Conservation (phyloP, 1,284 basidiomycete genomes). For the Ceratobasidium sp. region DNA sequence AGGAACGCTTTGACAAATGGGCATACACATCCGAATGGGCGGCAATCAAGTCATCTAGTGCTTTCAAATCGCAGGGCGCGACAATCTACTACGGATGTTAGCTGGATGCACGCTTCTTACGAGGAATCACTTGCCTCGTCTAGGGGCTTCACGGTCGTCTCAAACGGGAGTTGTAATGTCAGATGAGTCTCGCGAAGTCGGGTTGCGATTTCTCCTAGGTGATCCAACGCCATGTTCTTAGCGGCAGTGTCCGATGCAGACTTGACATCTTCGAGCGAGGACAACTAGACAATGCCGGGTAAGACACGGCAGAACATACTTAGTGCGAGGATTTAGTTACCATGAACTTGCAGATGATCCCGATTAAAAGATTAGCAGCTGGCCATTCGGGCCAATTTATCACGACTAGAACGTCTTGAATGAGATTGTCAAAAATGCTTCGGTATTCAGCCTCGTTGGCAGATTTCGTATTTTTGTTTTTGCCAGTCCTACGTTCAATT, state of each 20-base stretch:
- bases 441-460: constrained; percentile 92
- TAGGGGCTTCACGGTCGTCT: constrained; percentile 59
- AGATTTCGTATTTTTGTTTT: constrained; percentile 85
- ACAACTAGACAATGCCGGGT: constrained; percentile 61
- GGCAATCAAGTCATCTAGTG: constrained; percentile 66
- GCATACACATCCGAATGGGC: constrained; percentile 71
- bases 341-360: constrained; percentile 83
- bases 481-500: constrained; percentile 67
- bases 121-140: constrained; percentile 67
- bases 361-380: constrained; percentile 82
- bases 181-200: constrained; percentile 71
- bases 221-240: constrained; percentile 90
- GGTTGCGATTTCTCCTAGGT: constrained; percentile 91
- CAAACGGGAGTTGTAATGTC: constrained; percentile 55
- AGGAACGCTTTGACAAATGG: constrained; percentile 72
- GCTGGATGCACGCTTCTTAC: not conserved
- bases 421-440: constrained; percentile 87
- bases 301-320: constrained; percentile 30
- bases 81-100: constrained; percentile 1
- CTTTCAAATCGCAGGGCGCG: constrained; percentile 56
- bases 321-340: constrained; percentile 55
- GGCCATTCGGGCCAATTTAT: constrained; percentile 98
- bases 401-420: constrained; percentile 88
- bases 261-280: constrained; percentile 83
- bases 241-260: constrained; percentile 59